Conservation (phyloP, 371 early-diverging fungal genomes). For the Mucor saturninus region DNA sequence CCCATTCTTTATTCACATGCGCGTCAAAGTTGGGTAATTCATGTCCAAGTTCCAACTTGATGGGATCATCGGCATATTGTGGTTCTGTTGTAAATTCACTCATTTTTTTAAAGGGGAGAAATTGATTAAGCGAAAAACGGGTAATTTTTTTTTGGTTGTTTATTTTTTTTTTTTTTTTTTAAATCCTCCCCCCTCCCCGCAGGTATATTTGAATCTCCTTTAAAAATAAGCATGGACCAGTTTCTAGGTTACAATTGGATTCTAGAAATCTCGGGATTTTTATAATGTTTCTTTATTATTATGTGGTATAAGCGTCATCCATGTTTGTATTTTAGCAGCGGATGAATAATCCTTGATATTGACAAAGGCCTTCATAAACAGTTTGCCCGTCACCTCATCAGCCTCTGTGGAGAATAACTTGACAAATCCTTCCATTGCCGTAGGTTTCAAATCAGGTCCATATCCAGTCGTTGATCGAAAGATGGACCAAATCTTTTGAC, state of each 20-base stretch:
- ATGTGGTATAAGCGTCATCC: background rate
- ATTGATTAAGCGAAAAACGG: background rate
- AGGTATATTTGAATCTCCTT: too few species aligned
- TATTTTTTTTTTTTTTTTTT: too few species aligned
- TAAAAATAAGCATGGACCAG: background rate
- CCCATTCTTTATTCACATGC: slow-evolving; percentile 46
- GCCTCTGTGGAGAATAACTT: slow-evolving; percentile 26
- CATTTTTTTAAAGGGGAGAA: background rate
- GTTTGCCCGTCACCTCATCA: slow-evolving; percentile 37
- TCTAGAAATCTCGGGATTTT: too few species aligned
- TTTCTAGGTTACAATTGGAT: too few species aligned
- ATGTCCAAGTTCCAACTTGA: slow-evolving; percentile 5
- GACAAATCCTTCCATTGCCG: slow-evolving; percentile 6
- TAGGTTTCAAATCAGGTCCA: background rate
- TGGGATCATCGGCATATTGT: background rate
- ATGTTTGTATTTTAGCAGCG: slow-evolving; percentile 15
- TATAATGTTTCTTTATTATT: background rate
- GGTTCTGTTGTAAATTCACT: slow-evolving; percentile 3
- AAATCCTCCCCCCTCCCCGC: too few species aligned
- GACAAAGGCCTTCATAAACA: slow-evolving; percentile 47
- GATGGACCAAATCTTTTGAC: slow-evolving; percentile 38
- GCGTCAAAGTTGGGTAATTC: slow-evolving; percentile 5
- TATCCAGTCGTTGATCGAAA: slow-evolving; percentile 41
- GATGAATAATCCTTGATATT: slow-evolving; percentile 18
- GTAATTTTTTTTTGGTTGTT: background rate